These are phyloP conservation scores for Ceratocystiopsis minuta DNA, from an alignment of 2,329 filamentous ascomycete genomes.

Conservation along the genomic window DNA sequence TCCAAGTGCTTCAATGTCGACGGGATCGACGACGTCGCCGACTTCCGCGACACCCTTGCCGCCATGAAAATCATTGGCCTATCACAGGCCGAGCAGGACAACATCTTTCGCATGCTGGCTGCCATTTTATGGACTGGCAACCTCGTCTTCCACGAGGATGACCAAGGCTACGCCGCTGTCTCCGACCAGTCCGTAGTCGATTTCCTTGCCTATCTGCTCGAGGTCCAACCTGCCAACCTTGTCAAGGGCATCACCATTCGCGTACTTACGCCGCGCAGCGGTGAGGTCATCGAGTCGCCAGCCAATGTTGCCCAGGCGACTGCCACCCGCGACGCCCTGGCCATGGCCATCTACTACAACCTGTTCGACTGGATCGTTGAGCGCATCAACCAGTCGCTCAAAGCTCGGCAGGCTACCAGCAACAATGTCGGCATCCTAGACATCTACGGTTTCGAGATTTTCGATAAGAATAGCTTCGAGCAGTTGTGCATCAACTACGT, in stretches of 20 bases:
- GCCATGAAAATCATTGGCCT: constrained; percentile 93
- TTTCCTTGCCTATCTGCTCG: constrained; percentile 83
- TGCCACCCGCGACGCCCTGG: constrained; percentile 74
- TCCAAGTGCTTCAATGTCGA: constrained; percentile 91
- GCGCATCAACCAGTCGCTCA: constrained; percentile 74
- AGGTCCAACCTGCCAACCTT: constrained; percentile 65
- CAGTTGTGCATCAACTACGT: constrained; percentile 99
- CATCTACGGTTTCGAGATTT: constrained; percentile 98
- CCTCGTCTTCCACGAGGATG: constrained; percentile 76
- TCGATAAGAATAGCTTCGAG: constrained; percentile 97
- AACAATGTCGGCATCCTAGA: constrained; percentile 94
- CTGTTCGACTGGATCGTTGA: constrained; percentile 97
- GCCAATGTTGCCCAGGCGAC: constrained; percentile 74
- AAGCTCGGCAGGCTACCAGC: constrained; percentile 53
- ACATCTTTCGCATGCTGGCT: constrained; percentile 89
- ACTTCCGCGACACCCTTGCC: constrained; percentile 77
- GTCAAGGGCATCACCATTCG: constrained; percentile 79
- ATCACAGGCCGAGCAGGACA: constrained; percentile 73
- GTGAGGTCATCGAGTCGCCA: constrained; percentile 54
- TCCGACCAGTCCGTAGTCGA: constrained; percentile 81
- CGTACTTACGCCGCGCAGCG: constrained; percentile 53
- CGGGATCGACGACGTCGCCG: constrained; percentile 79
- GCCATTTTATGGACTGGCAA: constrained; percentile 91
- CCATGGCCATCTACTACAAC: constrained; percentile 94
- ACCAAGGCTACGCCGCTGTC: constrained; percentile 74